Evolutionary conservation across 768 basidiomycete genomes (phyloP).

Genomic region (Boletus reticuloceps): DNA sequence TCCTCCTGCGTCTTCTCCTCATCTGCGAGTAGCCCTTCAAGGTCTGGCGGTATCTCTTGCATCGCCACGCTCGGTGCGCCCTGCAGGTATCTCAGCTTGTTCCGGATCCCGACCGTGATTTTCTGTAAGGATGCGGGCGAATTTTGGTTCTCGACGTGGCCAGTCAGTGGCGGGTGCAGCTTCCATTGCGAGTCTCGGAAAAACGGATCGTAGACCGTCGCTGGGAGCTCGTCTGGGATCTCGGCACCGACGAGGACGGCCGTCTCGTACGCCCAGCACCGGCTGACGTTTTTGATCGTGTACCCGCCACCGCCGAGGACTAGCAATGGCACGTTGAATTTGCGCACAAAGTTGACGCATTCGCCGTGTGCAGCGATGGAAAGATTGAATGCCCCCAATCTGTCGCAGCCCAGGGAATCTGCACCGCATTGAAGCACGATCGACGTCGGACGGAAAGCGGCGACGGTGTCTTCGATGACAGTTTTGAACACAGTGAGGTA

Average conservation of each 20-base stretch:
- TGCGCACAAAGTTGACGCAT: slow-evolving; percentile 95
- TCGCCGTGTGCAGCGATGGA: slow-evolving; percentile 98
- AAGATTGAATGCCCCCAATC: slow-evolving; percentile 95
- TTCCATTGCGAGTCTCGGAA: slow-evolving; percentile 91
- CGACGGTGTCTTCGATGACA: slow-evolving; percentile 92
- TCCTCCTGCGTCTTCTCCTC: slow-evolving; percentile 69
- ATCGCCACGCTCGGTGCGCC: slow-evolving; percentile 96
- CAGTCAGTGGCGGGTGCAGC: slow-evolving; percentile 89
- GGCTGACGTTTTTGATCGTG: slow-evolving; percentile 92
- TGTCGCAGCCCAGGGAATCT: slow-evolving; percentile 91
- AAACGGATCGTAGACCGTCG: slow-evolving; percentile 88
- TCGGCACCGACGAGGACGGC: slow-evolving; percentile 82
- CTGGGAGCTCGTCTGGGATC: slow-evolving; percentile 84
- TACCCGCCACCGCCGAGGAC: slow-evolving; percentile 96
- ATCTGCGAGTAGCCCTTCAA: slow-evolving; percentile 72
- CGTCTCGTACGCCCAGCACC: slow-evolving; percentile 99
- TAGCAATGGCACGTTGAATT: slow-evolving; percentile 86
- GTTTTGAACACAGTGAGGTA: slow-evolving; percentile 95
- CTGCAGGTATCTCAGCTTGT: slow-evolving; percentile 87
- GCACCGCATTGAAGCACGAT: slow-evolving; percentile 98
- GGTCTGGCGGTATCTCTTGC: slow-evolving; percentile 94
- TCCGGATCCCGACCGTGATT: slow-evolving; percentile 81
- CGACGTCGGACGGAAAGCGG: slow-evolving; percentile 79
- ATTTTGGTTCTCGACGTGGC: slow-evolving; percentile 92
- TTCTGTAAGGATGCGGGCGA: slow-evolving; percentile 77